Base-by-base conservation (phyloP, 495 filamentous ascomycete species). In the Lophiotrema nucula region DNA sequence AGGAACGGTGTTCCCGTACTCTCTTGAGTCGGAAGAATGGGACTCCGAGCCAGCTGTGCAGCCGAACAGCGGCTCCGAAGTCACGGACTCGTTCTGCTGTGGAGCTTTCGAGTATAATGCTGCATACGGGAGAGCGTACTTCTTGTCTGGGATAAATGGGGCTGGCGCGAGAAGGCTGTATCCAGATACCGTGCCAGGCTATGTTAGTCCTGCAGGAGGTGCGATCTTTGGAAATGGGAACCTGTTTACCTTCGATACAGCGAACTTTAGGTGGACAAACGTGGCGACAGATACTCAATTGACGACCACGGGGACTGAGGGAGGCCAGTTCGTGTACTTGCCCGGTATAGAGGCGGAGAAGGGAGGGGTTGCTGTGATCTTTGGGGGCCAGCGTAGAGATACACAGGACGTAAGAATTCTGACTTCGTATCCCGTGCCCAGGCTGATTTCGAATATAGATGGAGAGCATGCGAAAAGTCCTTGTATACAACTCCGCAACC, bases 161-260 rank as follows among this genome's bases (percentile, higher is more conserved):
- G 8, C 39, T 16, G 50, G 50, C 12, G 37, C 39, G 2, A 25
- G 37, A 18, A 26, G 11, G 18, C 18, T 11, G 11, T 24, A 12
- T 6, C 39, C 39, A 19, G 16, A 37, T 6, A 8, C 24, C 11
- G 28, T 24, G 38, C 48, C 48, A 23, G 35, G 12, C 3, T 41
- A 21, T 41, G 48, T 38, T 4, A 33, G 33, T 2, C 3, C n/a
- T 3, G 27, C 28, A 18, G 16, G 26, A 5, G 28, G 23, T 5
- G 18, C 23, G 19, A 10, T 21, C 11, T 15, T 18, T 16, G 37
- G 50, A 5, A 45, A 45, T 33, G 38, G 38, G 8, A 45, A 45
- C 19, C 18, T 54, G 26, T 45, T 54, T 35, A 54, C 39, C 2
- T 54, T 54, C 31, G 53, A 56, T 21, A 35, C 53, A 10, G 16